Evolutionary conservation across 768 basidiomycete species (phyloP), one percentile per base, ranked within the genome.

Genomic region (Xerocomellus chrysenteron): DNA sequence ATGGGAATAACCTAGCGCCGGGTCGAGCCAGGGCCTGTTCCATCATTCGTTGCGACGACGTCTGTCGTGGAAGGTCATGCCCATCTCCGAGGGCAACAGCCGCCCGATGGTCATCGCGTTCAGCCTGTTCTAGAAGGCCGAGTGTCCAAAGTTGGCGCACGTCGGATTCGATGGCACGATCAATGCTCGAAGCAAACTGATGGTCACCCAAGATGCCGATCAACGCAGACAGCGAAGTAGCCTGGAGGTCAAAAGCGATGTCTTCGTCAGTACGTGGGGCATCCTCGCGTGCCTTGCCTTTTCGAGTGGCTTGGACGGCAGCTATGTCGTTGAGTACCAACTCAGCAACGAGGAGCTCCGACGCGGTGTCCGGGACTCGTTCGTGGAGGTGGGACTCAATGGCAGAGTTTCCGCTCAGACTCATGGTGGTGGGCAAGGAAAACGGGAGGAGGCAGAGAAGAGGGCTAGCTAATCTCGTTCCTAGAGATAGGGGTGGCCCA

Each of bases 261-360:
- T 81, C 78, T 39, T 77, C 75, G 60, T 85, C 82, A 0, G 73
- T 67, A 7, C 66, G 65, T 3, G 71, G 64, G 1, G 61, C 56
- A 42, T 64, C 70, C 2, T 65, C 66, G 24, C 72, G 69, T 3
- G 63, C 52, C 47, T 76, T 76, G 26, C 78, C 78, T 55, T 81
- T 81, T 13, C 68, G 60, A 0, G 60, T 45, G 21, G 68, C 58
- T 16, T 74, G 71, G 17, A 78, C 52, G 13, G 67, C 67, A 21
- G 67, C 71, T 21, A 80, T 71, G 53, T 82, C 80, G n/a, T 74
- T 66, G 35, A 81, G 72, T 4, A 64, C 60, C 43, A 81, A 72
- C 51, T 76, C 68, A 1, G 75, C 73, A 36, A 78, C 72, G 43
- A 82, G 70, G 9, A 75, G 62, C 24, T 74, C 66, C 19, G 76